Base-by-base conservation (phyloP, 768 basidiomycete species). In the Agrocybe pediades region DNA sequence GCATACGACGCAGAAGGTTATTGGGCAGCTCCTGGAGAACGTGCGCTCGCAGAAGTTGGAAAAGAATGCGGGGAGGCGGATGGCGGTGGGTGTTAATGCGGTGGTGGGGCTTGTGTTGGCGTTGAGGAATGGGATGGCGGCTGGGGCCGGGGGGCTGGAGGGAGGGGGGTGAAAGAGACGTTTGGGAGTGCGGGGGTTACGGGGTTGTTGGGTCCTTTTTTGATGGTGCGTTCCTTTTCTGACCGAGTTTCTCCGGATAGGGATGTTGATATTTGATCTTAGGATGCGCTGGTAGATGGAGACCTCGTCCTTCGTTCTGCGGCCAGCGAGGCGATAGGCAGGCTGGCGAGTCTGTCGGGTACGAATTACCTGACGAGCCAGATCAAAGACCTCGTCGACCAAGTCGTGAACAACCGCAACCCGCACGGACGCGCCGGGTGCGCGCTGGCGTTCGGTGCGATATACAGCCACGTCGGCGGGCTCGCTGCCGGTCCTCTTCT, bases 391-490 rank as follows among this genome's bases (percentile, higher is more conserved):
- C 77, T 98, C 3, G 94, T 98, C 8, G 90, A 97, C 61, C 89
- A 94, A 62, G 90, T 98, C 20, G 93, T 98, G 51, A 92, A 80
- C 70, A 97, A 98, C 67, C 88, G 96, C 16, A 90, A 96, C 67
- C 96, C 97, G 0, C 81, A 91, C 56, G 87, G 87, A 20, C 85
- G 97, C 16, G 95, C 96, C 15, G 97, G 97, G 0, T 98, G 95
- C 65, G 93, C 95, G 0, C 71, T 95, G 30, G 90, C 95, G 0
- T 93, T 98, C 62, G 93, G 94, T 11, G 83, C 94, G 11, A 92
- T 98, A 30, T 96, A 97, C 68, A 84, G 81, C 41, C 83, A 92
- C 62, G 94, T 98, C 45, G 97, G 97, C 7, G 91, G 94, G 36
- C 79, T 98, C n/a, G 92, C 92, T 9, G 96, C 95, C 6, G 93